These are phyloP conservation scores for Coemansia sp. DNA, from an alignment of 192 early-diverging fungal species.

Conservation along the genomic window DNA sequence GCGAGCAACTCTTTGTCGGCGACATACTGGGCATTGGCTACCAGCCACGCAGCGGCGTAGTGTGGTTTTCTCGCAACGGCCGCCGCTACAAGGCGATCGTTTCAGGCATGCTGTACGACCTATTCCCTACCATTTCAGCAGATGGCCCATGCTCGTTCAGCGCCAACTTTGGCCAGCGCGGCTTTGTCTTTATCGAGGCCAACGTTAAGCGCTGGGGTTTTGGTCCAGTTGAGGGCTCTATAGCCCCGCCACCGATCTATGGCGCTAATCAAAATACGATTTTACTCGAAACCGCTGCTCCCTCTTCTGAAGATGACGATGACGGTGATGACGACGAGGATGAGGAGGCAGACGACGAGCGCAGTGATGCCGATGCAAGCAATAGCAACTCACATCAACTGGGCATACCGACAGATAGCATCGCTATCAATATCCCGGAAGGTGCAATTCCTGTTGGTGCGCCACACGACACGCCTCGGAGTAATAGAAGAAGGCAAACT, in stretches of 20 bases:
- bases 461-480: neutral
- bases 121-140: slow-evolving; percentile 61
- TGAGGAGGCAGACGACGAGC: neutral
- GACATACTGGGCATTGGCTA: slow-evolving; percentile 81
- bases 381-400: neutral
- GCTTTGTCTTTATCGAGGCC: slow-evolving; percentile 83
- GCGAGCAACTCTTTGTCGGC: slow-evolving; percentile 68
- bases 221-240: slow-evolving; percentile 68
- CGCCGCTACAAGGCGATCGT: slow-evolving; percentile 68
- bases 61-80: slow-evolving; percentile 79
- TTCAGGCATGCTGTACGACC: slow-evolving; percentile 69
- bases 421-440: slow-evolving; percentile 21
- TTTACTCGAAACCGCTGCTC: slow-evolving; percentile 54
- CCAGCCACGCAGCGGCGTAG: slow-evolving; percentile 69
- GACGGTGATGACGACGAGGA: slow-evolving; percentile 14
- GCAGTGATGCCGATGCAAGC: neutral
- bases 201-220: slow-evolving; percentile 85
- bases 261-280: slow-evolving; percentile 72
- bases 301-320: slow-evolving; percentile 26
- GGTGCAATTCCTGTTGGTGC: neutral
- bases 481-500: slow-evolving; percentile 17
- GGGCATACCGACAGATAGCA: slow-evolving; percentile 14
- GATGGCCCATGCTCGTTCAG: slow-evolving; percentile 57
- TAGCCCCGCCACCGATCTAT: slow-evolving; percentile 75
- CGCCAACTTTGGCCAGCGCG: slow-evolving; percentile 78